A percentile compares a stretch with the other conserved stretches of the same genome.
Conservation (phyloP, 139 green algal species). For the Chlorella vulgaris region DNA sequence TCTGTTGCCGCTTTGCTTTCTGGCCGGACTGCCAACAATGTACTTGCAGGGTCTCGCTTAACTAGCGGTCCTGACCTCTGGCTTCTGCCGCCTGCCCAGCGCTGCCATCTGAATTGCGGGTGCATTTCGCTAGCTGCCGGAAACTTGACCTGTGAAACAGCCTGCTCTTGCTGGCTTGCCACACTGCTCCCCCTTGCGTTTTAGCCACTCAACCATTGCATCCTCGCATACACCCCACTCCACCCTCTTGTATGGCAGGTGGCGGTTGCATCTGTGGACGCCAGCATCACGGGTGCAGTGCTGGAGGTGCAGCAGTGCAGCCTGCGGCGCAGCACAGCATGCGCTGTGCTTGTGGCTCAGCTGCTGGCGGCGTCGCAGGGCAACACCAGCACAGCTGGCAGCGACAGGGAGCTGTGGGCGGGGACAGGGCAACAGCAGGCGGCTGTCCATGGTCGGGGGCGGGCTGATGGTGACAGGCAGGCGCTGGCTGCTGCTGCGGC, state of each 20-base stretch:
- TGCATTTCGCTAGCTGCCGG: too few relatives aligned
- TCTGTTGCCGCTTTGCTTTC: neutral
- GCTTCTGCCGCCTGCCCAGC: too few relatives aligned
- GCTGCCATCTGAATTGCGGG: neutral
- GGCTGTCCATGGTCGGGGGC: too few relatives aligned
- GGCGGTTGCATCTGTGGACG: neutral
- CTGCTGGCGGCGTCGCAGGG: neutral
- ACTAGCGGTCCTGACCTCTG: too few relatives aligned
- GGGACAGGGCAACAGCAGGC: neutral
- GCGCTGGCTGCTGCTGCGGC: slow-evolving; percentile 3
- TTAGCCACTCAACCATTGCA: neutral
- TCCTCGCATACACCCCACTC: too few relatives aligned
- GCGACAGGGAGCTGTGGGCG: too few relatives aligned
- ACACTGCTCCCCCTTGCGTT: neutral
- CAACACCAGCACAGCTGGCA: neutral
- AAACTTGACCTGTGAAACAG: too few relatives aligned
- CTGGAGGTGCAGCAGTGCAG: slow-evolving; percentile 14
- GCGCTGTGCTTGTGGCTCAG: neutral
- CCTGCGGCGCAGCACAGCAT: slow-evolving; percentile 22
- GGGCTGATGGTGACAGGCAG: neutral
- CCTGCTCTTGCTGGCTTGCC: too few relatives aligned
- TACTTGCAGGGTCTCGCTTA: too few relatives aligned
- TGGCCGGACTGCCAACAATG: too few relatives aligned
- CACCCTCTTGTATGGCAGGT: slow-evolving; percentile 22
- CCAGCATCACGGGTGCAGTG: slow-evolving; percentile 1